Percentiles rank a stretch among this genome's conserved stretches.
Conservation (phyloP, 805 yeast species). For the Suhomyces sp. region DNA sequence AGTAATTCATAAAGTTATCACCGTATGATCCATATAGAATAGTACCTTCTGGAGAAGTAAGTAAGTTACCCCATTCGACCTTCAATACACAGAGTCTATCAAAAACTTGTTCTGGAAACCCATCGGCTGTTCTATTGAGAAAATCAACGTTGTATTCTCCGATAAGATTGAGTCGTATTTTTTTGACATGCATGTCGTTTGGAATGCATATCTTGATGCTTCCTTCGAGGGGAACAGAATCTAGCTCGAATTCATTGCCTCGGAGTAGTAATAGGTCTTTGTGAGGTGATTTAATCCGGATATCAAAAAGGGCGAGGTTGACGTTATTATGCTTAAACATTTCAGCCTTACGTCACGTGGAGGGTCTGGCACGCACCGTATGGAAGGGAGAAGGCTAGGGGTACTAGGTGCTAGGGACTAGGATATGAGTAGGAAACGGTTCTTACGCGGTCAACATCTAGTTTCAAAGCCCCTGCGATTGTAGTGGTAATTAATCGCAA, state of each 20-base stretch:
- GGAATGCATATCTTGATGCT: conserved; percentile 45
- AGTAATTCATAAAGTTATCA: conserved; percentile 23
- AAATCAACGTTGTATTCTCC: conserved; percentile 46
- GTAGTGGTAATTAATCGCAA: not conserved
- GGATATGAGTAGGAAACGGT: not conserved
- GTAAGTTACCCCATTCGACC: conserved; percentile 48
- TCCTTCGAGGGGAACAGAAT: conserved; percentile 43
- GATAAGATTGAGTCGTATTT: conserved; percentile 34
- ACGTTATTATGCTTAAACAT: conserved; percentile 22
- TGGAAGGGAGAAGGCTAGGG: not conserved
- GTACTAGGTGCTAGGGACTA: not conserved
- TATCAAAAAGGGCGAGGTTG: conserved; percentile 34
- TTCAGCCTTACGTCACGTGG: not conserved
- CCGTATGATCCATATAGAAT: conserved; percentile 43
- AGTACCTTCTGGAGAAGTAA: conserved; percentile 37
- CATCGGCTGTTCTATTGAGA: conserved; percentile 29
- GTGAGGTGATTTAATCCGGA: conserved; percentile 37
- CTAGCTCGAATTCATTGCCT: conserved; percentile 46
- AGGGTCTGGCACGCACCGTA: not conserved
- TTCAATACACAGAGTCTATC: conserved; percentile 40
- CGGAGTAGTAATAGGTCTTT: conserved; percentile 41
- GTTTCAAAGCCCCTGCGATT: not conserved
- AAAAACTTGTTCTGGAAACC: conserved; percentile 31
- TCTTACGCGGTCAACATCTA: not conserved
- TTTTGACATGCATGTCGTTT: conserved; percentile 38